phyloP scores from a whole-genome alignment of 2,329 filamentous ascomycete species.

The Pseudodiploospora longispora region DNA sequence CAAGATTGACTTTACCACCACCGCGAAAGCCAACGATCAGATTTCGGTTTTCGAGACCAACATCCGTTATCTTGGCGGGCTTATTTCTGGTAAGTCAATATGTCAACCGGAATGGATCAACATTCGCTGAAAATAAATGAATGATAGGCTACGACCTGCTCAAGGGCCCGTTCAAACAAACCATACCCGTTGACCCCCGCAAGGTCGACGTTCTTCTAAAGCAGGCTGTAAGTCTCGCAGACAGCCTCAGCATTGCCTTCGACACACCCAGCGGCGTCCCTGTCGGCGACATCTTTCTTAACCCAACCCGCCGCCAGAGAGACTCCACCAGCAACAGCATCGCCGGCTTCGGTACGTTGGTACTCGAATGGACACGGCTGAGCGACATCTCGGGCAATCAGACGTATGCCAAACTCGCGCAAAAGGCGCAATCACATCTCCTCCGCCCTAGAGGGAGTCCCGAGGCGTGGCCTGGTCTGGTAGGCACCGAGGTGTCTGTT shows the following conservation, averaged over 20 bases:
- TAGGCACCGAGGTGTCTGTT: conserved; percentile 60
- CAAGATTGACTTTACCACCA: conserved; percentile 60
- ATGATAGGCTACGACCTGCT: conserved; percentile 58
- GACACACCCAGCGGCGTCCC: conserved; percentile 70
- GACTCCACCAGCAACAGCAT: conserved; percentile 56
- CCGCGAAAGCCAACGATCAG: conserved; percentile 29
- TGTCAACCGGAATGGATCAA: background rate
- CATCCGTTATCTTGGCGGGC: conserved; percentile 75
- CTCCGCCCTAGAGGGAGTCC: conserved; percentile 48
- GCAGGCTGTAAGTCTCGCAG: conserved; percentile 61
- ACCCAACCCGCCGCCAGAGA: conserved; percentile 38
- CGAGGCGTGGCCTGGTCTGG: conserved; percentile 68
- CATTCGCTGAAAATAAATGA: background rate
- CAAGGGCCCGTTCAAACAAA: conserved; percentile 49
- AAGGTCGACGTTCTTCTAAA: conserved; percentile 52
- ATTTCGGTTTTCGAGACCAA: conserved; percentile 85
- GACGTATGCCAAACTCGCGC: conserved; percentile 57
- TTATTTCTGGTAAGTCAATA: conserved; percentile 54
- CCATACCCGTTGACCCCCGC: conserved; percentile 33
- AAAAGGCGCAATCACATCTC: conserved; percentile 63
- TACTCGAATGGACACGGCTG: conserved; percentile 76
- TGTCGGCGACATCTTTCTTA: conserved; percentile 57
- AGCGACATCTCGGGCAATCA: conserved; percentile 63
- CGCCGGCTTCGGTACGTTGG: conserved; percentile 69
- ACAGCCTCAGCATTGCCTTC: conserved; percentile 69